Evolutionary conservation across 768 basidiomycete genomes (phyloP).

Genomic region (Tricholoma furcatifolium): DNA sequence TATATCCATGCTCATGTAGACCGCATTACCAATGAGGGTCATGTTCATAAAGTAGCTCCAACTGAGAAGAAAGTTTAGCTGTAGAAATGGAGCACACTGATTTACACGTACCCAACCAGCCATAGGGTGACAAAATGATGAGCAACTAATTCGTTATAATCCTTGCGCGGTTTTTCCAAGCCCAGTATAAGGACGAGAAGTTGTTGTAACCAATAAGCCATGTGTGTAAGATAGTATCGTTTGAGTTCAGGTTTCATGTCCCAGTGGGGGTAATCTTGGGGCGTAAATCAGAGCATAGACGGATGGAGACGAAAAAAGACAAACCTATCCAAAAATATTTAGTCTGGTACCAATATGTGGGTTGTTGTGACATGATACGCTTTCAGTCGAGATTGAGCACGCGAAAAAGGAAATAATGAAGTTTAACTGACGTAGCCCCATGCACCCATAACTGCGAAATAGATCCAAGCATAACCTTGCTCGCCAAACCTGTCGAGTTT

Average conservation of each 20-base stretch:
- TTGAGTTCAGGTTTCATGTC: slow-evolving; percentile 85
- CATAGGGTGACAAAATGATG: slow-evolving; percentile 96
- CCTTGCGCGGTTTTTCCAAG: slow-evolving; percentile 94
- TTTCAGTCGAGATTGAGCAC: slow-evolving; percentile 37
- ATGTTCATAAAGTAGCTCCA: slow-evolving; percentile 84
- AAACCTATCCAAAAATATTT: slow-evolving; percentile 82
- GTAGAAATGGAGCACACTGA: not conserved
- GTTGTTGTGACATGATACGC: slow-evolving; percentile 80
- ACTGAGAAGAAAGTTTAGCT: slow-evolving; percentile 33
- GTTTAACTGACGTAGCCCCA: slow-evolving; percentile 73
- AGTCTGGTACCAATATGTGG: slow-evolving; percentile 85
- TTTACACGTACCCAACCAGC: slow-evolving; percentile 72
- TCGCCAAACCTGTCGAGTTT: slow-evolving; percentile 89
- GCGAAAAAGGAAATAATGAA: slow-evolving; percentile 7
- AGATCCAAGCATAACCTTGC: slow-evolving; percentile 84
- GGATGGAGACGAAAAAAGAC: slow-evolving; percentile 10
- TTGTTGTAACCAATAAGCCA: slow-evolving; percentile 94
- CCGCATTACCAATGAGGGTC: slow-evolving; percentile 85
- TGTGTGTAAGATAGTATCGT: slow-evolving; percentile 90
- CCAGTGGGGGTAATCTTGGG: slow-evolving; percentile 83
- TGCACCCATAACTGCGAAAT: slow-evolving; percentile 67
- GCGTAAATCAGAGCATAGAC: not conserved
- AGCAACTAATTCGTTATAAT: slow-evolving; percentile 80
- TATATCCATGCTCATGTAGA: slow-evolving; percentile 97
- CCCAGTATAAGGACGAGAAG: slow-evolving; percentile 78